These are phyloP conservation scores for Cyberlindnera mycetangii DNA, from an alignment of 805 yeast genomes.

Conservation along the genomic window DNA sequence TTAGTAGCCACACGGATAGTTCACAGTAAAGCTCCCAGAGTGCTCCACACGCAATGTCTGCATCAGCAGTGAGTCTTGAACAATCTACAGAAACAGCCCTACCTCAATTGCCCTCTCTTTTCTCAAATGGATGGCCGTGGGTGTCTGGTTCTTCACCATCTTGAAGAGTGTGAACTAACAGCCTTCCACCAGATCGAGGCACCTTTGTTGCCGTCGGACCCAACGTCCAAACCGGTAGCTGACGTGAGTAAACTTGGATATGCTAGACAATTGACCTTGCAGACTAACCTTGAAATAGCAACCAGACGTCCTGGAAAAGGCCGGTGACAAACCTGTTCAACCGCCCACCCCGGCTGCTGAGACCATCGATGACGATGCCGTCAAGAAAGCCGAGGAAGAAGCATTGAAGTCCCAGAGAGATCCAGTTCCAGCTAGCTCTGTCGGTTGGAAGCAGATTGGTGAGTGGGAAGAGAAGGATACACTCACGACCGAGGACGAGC, in stretches of 20 bases:
- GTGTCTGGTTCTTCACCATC: not conserved
- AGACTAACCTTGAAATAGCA: slow-evolving; percentile 25
- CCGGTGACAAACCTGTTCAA: slow-evolving; percentile 6
- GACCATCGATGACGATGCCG: slow-evolving; percentile 16
- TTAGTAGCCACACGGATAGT: not conserved
- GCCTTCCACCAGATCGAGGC: slow-evolving; percentile 6
- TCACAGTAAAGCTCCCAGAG: not conserved
- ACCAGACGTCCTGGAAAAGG: slow-evolving; percentile 20
- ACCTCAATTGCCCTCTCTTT: not conserved
- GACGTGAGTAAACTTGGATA: slow-evolving; percentile 13
- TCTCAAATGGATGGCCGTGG: not conserved
- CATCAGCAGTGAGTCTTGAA: slow-evolving; percentile 4
- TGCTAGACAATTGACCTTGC: not conserved
- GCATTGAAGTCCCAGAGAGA: slow-evolving; percentile 35
- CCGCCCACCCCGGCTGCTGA: slow-evolving; percentile 6
- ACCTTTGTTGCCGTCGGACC: slow-evolving; percentile 21
- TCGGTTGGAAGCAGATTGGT: slow-evolving; percentile 95
- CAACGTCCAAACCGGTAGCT: slow-evolving; percentile 18
- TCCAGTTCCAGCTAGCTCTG: slow-evolving; percentile 62
- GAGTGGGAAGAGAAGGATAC: slow-evolving; percentile 74
- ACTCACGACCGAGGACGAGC: slow-evolving; percentile 64
- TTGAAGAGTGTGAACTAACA: slow-evolving; percentile 3
- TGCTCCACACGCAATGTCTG: slow-evolving; percentile 3
- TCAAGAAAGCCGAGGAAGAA: slow-evolving; percentile 27
- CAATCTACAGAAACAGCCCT: too few relatives aligned